Base-by-base conservation (phyloP, 1,139 yeast species). In the Hemisphaericaspora xylofermentans region DNA sequence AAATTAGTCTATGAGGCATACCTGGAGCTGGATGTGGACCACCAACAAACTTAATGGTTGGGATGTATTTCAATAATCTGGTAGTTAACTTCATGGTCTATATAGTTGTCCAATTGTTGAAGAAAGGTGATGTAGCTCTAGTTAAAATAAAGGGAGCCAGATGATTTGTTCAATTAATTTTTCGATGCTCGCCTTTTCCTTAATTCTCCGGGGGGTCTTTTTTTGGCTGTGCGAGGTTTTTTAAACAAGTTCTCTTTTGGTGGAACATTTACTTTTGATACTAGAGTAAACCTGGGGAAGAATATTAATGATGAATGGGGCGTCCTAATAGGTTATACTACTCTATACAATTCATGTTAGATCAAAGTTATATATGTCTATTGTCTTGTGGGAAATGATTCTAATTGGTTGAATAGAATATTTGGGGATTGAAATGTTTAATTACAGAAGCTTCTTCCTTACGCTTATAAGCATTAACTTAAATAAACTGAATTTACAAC, bases 31-130 rank as follows among this genome's bases (percentile, higher is more conserved):
- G 72, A 79, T 56, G 83, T 16, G 78, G 67, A 4, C 78, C 78
- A 7, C 88, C 88, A 27, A 81, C 77, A 53, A 82, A 82, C 57
- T 78, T 81, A 54, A 82, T 82, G 54, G 75, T 67, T 7, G 84
- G 87, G 21, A 68, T 70, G 57, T 77, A 67, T 45, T 68, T 66
- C 43, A 68, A 59, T 48, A 71, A 57, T 44, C 63, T 48, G 19
- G 42, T 35, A 24, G 53, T 39, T n/a, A 46, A 39, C 41, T 46
- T 52, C 57, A 54, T 54, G 38, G 32, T 26, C 27, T 40, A 28
- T 37, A 12, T 31, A 18, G 4, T 31, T 21, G 15, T 30, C 15
- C 26, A 28, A 28, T 35, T 35, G 28, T 5, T 24, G 27, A n/a
- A n/a, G 10, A 4, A 9, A n/a, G 16, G 5, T 31, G 34, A 16